Percentiles rank a stretch among this genome's conserved stretches.
Evolutionary conservation across 2,329 filamentous ascomycete species (phyloP).

Genomic region (Trichoderma arundinaceum): DNA sequence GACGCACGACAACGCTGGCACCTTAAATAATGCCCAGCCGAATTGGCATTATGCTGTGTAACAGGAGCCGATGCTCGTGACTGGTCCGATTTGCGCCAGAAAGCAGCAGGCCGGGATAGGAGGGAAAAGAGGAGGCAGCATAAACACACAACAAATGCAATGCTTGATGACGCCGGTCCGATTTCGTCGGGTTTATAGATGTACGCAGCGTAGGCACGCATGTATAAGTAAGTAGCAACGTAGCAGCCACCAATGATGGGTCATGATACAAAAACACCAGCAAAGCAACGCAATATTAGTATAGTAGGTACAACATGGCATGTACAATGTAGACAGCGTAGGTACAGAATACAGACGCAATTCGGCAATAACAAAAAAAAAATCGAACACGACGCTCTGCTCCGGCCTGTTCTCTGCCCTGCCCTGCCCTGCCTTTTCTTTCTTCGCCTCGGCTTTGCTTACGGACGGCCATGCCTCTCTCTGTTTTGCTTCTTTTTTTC

Average conservation of each 20-base stretch:
- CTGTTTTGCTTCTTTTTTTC: no score
- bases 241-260: neutral
- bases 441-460: no score
- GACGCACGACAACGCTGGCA: constrained; percentile 18
- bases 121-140: neutral
- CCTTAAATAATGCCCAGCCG: constrained; percentile 24
- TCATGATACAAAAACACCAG: neutral
- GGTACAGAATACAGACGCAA: no score
- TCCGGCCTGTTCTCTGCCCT: no score
- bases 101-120: neutral
- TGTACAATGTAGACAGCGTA: no score
- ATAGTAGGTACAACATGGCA: no score
- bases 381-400: no score
- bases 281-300: no score
- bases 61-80: constrained; percentile 20
- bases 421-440: no score
- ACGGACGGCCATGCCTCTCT: no score
- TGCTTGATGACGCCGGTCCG: neutral
- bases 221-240: neutral
- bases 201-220: neutral
- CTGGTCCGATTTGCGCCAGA: constrained; percentile 12
- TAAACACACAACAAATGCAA: neutral
- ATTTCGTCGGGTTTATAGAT: neutral
- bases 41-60: constrained; percentile 22
- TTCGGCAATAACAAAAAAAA: no score